These are phyloP conservation scores for Xylaria sp. DNA, from an alignment of 2,329 filamentous ascomycete species.

Conservation along the genomic window DNA sequence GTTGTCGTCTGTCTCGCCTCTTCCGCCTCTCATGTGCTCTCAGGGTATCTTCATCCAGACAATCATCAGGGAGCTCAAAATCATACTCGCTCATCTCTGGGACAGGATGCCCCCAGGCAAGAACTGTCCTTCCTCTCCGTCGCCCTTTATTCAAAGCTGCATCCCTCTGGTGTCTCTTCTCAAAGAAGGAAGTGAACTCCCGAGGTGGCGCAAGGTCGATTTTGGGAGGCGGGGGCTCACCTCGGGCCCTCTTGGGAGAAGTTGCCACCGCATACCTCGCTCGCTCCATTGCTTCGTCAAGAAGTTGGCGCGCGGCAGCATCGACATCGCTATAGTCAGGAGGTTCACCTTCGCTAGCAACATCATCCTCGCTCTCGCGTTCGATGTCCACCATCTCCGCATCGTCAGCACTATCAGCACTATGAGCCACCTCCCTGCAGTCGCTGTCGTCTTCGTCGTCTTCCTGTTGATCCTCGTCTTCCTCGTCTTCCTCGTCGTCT, in stretches of 20 bases:
- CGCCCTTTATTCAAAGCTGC: constrained; percentile 79
- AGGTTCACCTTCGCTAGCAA: constrained; percentile 60
- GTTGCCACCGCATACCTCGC: constrained; percentile 44
- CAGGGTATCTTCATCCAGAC: constrained; percentile 65
- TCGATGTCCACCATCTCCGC: constrained; percentile 45
- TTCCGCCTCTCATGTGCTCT: constrained; percentile 71
- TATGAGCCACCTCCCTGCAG: constrained; percentile 39
- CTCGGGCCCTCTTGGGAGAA: constrained; percentile 41
- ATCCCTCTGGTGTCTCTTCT: constrained; percentile 81
- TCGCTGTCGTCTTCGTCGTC: constrained; percentile 47
- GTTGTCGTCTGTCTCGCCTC: constrained; percentile 68
- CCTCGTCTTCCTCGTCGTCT: constrained; percentile 55
- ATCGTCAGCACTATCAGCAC: constrained; percentile 52
- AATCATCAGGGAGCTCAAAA: constrained; percentile 79
- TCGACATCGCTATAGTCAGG: constrained; percentile 77
- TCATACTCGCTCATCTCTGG: constrained; percentile 77
- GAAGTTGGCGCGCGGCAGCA: constrained; percentile 78
- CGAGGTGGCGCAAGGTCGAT: constrained; percentile 57
- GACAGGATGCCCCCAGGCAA: constrained; percentile 84
- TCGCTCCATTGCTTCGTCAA: constrained; percentile 69
- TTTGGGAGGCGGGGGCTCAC: constrained; percentile 47
- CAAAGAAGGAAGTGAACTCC: constrained; percentile 89
- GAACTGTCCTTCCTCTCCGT: constrained; percentile 73
- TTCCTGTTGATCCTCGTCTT: constrained; percentile 44
- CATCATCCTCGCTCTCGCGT: constrained; percentile 13